These are phyloP conservation scores for Solanum virginianum DNA, from an alignment of 257 asterid species.

Conservation along the genomic window DNA sequence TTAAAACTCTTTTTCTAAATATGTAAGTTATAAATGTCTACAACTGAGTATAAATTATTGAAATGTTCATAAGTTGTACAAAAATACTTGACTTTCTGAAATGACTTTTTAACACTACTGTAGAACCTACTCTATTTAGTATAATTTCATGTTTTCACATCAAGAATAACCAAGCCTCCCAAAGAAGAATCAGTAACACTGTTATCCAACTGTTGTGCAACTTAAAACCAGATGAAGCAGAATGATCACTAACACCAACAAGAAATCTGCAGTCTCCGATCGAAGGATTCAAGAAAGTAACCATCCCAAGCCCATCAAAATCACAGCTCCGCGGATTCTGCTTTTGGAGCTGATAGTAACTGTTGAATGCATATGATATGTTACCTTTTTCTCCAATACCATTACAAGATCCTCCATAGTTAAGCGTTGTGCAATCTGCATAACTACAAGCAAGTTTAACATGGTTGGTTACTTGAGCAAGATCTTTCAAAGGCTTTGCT, in stretches of 20 bases:
- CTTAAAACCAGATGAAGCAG: constrained; percentile 23
- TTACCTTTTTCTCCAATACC: constrained; percentile 67
- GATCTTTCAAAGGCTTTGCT: constrained; percentile 62
- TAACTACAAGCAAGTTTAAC: constrained; percentile 59
- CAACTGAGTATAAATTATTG: not conserved
- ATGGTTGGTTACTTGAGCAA: constrained; percentile 50
- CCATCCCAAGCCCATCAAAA: constrained; percentile 90
- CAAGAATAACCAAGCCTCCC: constrained; percentile 17
- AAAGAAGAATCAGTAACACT: constrained; percentile 17
- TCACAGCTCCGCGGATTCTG: constrained; percentile 77
- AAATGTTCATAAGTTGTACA: not conserved
- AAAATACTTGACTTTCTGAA: not conserved
- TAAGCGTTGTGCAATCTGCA: constrained; percentile 86
- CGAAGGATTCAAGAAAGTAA: constrained; percentile 87
- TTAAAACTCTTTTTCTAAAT: not conserved
- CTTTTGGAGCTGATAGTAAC: constrained; percentile 68
- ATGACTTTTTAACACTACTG: constrained; percentile 12
- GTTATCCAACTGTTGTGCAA: constrained; percentile 2
- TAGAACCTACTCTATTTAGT: constrained; percentile 29
- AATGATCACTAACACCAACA: constrained; percentile 49
- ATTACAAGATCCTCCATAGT: constrained; percentile 79
- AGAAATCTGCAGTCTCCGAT: constrained; percentile 74
- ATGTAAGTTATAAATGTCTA: not conserved
- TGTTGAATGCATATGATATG: constrained; percentile 81
- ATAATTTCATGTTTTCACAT: constrained; percentile 9